Percentiles rank a stretch among this genome's conserved stretches.
phyloP scores from a whole-genome alignment of 305 asterid genomes.

The Fraxinus xanthoxyloides region DNA sequence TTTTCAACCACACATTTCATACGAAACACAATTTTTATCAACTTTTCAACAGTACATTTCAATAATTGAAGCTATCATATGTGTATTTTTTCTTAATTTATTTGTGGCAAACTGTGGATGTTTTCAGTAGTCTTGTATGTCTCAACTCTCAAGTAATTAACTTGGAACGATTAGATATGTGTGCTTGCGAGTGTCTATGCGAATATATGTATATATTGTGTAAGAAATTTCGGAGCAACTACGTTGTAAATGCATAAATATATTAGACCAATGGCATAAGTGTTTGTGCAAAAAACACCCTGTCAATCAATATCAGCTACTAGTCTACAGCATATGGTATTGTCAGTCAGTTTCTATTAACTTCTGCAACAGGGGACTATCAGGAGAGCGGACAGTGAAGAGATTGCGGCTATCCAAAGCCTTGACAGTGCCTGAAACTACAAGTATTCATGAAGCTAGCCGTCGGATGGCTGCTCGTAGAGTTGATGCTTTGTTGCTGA shows the following conservation, averaged over 20 bases:
- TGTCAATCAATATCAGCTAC: neutral
- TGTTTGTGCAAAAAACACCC: neutral
- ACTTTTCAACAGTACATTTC: no score
- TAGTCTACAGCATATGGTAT: neutral
- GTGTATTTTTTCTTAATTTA: neutral
- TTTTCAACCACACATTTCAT: no score
- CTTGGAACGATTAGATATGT: neutral
- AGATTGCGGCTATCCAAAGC: constrained; percentile 82
- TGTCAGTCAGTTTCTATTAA: constrained; percentile 14
- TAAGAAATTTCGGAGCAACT: neutral
- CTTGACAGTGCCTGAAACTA: constrained; percentile 77
- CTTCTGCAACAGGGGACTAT: constrained; percentile 53
- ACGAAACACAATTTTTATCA: no score
- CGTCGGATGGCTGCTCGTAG: constrained; percentile 88
- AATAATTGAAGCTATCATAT: neutral
- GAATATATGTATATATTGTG: neutral
- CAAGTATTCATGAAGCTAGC: constrained; percentile 77
- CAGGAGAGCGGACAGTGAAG: constrained; percentile 94
- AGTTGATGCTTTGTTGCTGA: constrained; percentile 84
- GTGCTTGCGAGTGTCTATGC: neutral
- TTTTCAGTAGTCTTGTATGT: neutral
- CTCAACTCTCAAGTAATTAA: neutral
- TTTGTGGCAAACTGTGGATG: neutral
- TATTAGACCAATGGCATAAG: neutral
- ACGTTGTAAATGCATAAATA: neutral